phyloP scores from a whole-genome alignment of 306 rosid species.

The Vigna nakashimae region DNA sequence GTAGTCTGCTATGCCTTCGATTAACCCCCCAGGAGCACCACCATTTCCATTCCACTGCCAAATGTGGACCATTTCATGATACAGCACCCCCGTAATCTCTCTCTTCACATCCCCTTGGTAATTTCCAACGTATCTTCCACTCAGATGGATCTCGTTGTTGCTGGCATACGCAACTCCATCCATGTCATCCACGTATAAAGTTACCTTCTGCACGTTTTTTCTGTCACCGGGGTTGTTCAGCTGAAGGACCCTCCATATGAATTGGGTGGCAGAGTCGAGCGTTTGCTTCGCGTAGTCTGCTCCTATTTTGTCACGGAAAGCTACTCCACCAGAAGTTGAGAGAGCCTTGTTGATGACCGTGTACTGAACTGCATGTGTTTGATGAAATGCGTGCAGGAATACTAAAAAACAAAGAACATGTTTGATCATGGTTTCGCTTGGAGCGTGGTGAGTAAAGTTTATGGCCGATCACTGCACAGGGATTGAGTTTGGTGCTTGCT shows the following conservation, averaged over 20 bases:
- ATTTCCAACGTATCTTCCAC: conserved; percentile 47
- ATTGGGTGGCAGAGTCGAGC: conserved; percentile 40
- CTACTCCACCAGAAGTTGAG: conserved; percentile 51
- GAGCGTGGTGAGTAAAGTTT: not conserved
- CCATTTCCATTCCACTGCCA: conserved; percentile 81
- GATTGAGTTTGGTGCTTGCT: not conserved
- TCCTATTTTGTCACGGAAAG: conserved; percentile 52
- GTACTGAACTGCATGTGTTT: conserved; percentile 48
- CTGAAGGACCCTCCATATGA: conserved; percentile 46
- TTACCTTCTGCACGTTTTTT: conserved; percentile 34
- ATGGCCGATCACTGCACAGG: not conserved
- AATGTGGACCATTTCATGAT: conserved; percentile 56
- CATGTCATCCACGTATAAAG: conserved; percentile 45
- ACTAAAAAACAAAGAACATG: conserved; percentile 37
- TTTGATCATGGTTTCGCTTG: conserved; percentile 33
- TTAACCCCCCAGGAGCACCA: conserved; percentile 43
- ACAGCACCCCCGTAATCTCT: conserved; percentile 59
- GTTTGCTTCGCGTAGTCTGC: conserved; percentile 38
- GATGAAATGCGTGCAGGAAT: conserved; percentile 33
- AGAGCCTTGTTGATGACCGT: conserved; percentile 49
- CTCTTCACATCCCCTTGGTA: conserved; percentile 51
- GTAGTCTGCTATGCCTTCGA: conserved; percentile 65
- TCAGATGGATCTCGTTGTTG: conserved; percentile 52
- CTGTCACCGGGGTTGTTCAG: conserved; percentile 31
- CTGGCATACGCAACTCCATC: conserved; percentile 43